Evolutionary conservation across 2,329 filamentous ascomycete genomes (phyloP).

Genomic region (Thermoascus crustaceus): DNA sequence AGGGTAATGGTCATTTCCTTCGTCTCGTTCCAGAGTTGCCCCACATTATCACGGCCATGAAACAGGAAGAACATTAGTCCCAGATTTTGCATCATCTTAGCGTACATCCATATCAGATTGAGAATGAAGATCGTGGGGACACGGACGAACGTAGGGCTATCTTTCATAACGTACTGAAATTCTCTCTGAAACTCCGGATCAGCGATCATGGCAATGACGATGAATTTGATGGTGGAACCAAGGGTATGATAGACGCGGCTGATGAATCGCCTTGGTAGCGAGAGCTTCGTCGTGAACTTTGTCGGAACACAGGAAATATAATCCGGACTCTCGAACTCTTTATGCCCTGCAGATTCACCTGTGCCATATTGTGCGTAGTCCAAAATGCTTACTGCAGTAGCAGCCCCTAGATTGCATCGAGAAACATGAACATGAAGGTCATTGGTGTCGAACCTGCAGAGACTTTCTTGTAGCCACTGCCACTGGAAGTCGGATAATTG

Average conservation of each 20-base stretch:
- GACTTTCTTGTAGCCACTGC: conserved; percentile 36
- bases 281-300: conserved; percentile 14
- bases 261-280: conserved; percentile 26
- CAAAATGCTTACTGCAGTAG: conserved; percentile 25
- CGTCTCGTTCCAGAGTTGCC: conserved; percentile 40
- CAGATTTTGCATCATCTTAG: conserved; percentile 37
- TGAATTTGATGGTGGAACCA: conserved; percentile 40
- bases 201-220: conserved; percentile 43
- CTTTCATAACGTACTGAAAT: conserved; percentile 37
- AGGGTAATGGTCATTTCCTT: conserved; percentile 43
- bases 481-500: conserved; percentile 33
- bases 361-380: conserved; percentile 23
- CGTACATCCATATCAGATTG: conserved; percentile 44
- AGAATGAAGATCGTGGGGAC: conserved; percentile 33
- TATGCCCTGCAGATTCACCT: conserved; percentile 17
- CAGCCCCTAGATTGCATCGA: conserved; percentile 42
- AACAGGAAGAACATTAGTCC: conserved; percentile 42
- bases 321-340: conserved; percentile 17
- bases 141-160: conserved; percentile 27
- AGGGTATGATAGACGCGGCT: conserved; percentile 36
- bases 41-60: conserved; percentile 41
- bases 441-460: conserved; percentile 29
- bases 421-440: conserved; percentile 39
- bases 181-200: conserved; percentile 47
- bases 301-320: conserved; percentile 23